Base-by-base conservation (phyloP, 805 yeast genomes). In the Yamadazyma takamatsuzukensis region DNA sequence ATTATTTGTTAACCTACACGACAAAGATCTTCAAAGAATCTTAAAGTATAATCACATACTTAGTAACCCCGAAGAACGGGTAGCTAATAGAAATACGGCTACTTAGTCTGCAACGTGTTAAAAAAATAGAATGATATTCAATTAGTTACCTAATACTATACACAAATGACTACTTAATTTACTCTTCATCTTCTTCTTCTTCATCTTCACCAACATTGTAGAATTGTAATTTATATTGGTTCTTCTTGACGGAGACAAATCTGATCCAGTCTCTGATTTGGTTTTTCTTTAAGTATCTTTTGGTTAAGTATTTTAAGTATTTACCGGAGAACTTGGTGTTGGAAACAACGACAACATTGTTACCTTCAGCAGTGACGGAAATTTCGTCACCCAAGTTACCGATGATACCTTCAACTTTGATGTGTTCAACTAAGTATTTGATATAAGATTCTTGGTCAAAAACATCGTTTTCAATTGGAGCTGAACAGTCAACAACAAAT, bases 231-330 rank as follows among this genome's bases (percentile, higher is more conserved):
- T 84, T 84, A 86, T 93, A 93, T 71, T 79, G 81, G 83, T 89
- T 86, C 74, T 85, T 84, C 78, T 88, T 83, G 64, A 83, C 81
- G 51, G 97, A 85, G 54, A 90, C 96, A 64, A 90, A 89, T 81
- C 97, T 93, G 74, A 90, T 89, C 97, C 97, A 90, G 80, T 93
- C 97, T 80, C 97, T 88, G 78, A 90, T 85, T 76, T 86, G 95
- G 90, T 89, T 87, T 86, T 93, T 93, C 95, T 90, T 94, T 75
- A 93, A 86, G 93, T 86, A 93, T 80, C 95, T 90, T 88, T 93
- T 94, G 64, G 97, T 86, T 69, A 93, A 78, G 94, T 93, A 93
- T 80, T 94, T 93, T 71, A 90, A 83, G 95, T 93, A 93, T 78
- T 94, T 90, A 76, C 98, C 99, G 55, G 97, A 89, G 93, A 93